phyloP scores from a whole-genome alignment of 768 basidiomycete genomes.

The Nidularia sp. region DNA sequence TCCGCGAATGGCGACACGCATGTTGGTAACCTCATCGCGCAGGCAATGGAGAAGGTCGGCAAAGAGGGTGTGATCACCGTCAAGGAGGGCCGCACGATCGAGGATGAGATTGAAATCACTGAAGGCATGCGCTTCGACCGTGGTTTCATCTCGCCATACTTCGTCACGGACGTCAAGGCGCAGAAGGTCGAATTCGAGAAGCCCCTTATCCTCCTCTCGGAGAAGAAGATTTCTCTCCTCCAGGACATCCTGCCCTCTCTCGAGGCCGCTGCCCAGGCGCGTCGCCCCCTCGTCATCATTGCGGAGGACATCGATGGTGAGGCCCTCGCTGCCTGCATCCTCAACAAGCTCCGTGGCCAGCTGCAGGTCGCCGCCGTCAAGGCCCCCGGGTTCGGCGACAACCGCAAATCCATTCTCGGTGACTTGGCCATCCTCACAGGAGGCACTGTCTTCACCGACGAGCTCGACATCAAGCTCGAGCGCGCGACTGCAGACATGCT shows the following conservation, averaged over 20 bases:
- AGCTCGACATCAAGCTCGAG: slow-evolving; percentile 96
- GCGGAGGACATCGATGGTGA: slow-evolving; percentile 98
- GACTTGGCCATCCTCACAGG: slow-evolving; percentile 97
- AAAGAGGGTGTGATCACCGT: slow-evolving; percentile 99
- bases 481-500: slow-evolving; percentile 84
- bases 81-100: slow-evolving; percentile 97
- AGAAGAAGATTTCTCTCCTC: slow-evolving; percentile 96
- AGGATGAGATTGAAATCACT: slow-evolving; percentile 98
- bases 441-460: slow-evolving; percentile 95
- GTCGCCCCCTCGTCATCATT: slow-evolving; percentile 93
- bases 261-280: slow-evolving; percentile 70
- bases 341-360: slow-evolving; percentile 99
- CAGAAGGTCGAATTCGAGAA: slow-evolving; percentile 98
- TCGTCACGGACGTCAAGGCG: slow-evolving; percentile 95
- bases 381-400: slow-evolving; percentile 98
- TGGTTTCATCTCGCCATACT: slow-evolving; percentile 97
- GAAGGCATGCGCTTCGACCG: slow-evolving; percentile 99
- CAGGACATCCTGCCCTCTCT: slow-evolving; percentile 95
- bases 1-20: slow-evolving; percentile 80
- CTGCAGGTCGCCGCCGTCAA: slow-evolving; percentile 93
- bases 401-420: slow-evolving; percentile 97
- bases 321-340: slow-evolving; percentile 94
- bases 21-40: slow-evolving; percentile 91
- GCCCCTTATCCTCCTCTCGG: slow-evolving; percentile 86
- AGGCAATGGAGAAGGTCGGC: slow-evolving; percentile 99